A percentile compares a stretch with the other conserved stretches of the same genome.
Conservation (phyloP, 1,139 yeast species). For the Geotrichum bryndzae region DNA sequence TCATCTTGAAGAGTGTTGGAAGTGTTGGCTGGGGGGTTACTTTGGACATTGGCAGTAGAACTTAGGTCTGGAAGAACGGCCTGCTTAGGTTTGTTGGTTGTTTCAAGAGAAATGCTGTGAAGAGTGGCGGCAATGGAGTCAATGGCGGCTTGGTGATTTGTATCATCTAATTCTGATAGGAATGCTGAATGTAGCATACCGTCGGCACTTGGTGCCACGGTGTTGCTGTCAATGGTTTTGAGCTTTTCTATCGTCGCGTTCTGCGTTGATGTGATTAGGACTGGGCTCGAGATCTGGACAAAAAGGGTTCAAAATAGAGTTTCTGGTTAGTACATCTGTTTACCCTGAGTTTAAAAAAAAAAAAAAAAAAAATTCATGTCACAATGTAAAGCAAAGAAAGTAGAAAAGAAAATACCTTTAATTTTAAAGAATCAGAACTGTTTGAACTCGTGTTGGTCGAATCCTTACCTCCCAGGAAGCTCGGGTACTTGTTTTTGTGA, state of each 20-base stretch:
- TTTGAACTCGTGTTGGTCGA: not conserved
- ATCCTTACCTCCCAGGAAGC: not conserved
- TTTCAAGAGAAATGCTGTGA: conserved; percentile 2
- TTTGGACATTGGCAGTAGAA: not conserved
- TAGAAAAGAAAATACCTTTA: not conserved
- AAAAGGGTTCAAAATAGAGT: not conserved
- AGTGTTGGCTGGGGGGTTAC: not conserved
- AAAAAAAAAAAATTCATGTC: not conserved
- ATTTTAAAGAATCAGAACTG: not conserved
- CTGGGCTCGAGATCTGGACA: conserved; percentile 7
- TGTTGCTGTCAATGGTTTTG: not conserved
- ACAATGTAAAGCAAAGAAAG: not conserved
- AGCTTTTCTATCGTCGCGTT: conserved; percentile 2
- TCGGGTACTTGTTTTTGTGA: not conserved
- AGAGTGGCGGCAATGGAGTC: conserved; percentile 6
- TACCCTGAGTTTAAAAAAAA: not conserved
- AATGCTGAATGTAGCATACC: not conserved
- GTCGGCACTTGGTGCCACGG: not conserved
- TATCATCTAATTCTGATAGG: not conserved
- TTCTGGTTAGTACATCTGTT: not conserved
- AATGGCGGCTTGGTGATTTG: conserved; percentile 2
- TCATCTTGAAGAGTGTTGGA: not conserved
- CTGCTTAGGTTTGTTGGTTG: not conserved
- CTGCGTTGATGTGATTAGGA: conserved; percentile 6
- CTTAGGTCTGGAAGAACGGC: not conserved